These are phyloP conservation scores for Cryptomeria japonica DNA, from an alignment of 75 land plant species.

Conservation along the genomic window DNA sequence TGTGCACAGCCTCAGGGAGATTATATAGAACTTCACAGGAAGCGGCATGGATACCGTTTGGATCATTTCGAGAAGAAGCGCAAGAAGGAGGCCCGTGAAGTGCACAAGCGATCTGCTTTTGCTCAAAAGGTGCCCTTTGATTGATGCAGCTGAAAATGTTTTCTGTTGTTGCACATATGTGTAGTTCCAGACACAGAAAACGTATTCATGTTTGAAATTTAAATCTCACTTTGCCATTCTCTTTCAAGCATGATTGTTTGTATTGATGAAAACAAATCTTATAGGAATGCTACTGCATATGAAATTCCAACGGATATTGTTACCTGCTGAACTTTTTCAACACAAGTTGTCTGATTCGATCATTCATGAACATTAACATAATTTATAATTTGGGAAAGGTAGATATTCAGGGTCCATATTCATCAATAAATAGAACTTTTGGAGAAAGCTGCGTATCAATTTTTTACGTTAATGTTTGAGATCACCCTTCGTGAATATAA, in stretches of 20 bases:
- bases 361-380: too few species aligned
- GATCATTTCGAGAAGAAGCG: constrained; percentile 97
- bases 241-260: neutral
- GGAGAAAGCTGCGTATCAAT: too few species aligned
- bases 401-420: too few species aligned
- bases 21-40: constrained; percentile 86
- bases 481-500: too few species aligned
- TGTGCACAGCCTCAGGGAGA: constrained; percentile 94
- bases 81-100: constrained; percentile 94
- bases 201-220: neutral
- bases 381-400: too few species aligned
- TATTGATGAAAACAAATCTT: neutral
- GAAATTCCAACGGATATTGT: neutral
- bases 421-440: too few species aligned
- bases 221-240: neutral
- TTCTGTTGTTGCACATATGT: neutral
- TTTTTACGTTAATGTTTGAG: too few species aligned
- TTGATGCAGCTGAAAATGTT: neutral
- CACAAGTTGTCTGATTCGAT: too few species aligned
- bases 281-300: neutral
- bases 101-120: constrained; percentile 78
- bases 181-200: neutral
- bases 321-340: too few species aligned
- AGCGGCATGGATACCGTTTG: constrained; percentile 93
- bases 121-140: constrained; percentile 75